A percentile compares a stretch with the other conserved stretches of the same genome.
phyloP scores from a whole-genome alignment of 768 basidiomycete species.

The Psilocybe cyanescens region DNA sequence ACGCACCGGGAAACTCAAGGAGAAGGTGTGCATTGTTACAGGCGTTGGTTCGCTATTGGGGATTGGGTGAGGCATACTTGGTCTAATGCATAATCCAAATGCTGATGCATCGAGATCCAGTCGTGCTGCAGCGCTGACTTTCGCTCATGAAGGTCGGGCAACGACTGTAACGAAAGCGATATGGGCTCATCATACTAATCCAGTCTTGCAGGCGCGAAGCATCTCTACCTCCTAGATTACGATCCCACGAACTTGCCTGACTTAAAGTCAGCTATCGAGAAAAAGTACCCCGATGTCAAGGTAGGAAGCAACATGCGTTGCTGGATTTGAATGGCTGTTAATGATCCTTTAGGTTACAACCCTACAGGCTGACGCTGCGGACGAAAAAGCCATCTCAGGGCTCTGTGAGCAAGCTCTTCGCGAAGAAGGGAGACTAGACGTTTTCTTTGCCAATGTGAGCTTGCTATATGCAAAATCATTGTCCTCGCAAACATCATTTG shows the following conservation, averaged over 20 bases:
- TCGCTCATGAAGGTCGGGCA: slow-evolving; percentile 74
- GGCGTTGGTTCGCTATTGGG: slow-evolving; percentile 87
- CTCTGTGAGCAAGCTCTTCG: slow-evolving; percentile 74
- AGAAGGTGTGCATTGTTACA: slow-evolving; percentile 87
- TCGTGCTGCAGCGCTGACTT: slow-evolving; percentile 71
- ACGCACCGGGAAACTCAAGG: slow-evolving; percentile 60
- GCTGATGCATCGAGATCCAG: slow-evolving; percentile 37
- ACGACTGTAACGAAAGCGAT: neutral
- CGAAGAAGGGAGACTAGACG: slow-evolving; percentile 87
- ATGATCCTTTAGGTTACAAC: slow-evolving; percentile 62
- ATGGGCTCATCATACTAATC: neutral
- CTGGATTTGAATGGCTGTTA: neutral
- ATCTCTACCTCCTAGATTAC: slow-evolving; percentile 78
- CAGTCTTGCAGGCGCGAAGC: slow-evolving; percentile 62
- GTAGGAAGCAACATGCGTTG: slow-evolving; percentile 38
- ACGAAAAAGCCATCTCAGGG: slow-evolving; percentile 66
- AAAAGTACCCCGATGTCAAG: slow-evolving; percentile 77
- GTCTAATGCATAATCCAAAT: slow-evolving; percentile 7
- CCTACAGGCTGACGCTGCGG: slow-evolving; percentile 82
- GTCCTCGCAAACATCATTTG: neutral
- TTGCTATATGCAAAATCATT: neutral
- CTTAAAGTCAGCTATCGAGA: slow-evolving; percentile 69
- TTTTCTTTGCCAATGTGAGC: slow-evolving; percentile 93
- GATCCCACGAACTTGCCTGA: slow-evolving; percentile 68
- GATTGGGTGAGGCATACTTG: slow-evolving; percentile 67